phyloP scores from a whole-genome alignment of 2,329 filamentous ascomycete genomes.

The Stylonectria norvegica region DNA sequence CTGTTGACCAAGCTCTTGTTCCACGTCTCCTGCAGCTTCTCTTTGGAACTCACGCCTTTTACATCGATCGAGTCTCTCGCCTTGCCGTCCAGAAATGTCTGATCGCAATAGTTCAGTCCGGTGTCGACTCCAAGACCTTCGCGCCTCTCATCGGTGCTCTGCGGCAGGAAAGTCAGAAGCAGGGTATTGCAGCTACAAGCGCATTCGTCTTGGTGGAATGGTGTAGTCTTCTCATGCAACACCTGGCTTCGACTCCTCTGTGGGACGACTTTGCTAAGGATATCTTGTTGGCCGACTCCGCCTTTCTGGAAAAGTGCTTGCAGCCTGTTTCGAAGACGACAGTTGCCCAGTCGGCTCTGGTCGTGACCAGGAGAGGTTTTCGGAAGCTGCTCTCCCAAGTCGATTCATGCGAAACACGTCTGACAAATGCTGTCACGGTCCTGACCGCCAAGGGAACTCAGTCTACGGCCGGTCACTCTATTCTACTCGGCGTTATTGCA shows the following conservation, averaged over 20 bases:
- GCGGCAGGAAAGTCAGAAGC: conserved; percentile 70
- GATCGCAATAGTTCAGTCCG: conserved; percentile 58
- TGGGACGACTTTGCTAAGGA: conserved; percentile 66
- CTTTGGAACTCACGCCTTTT: conserved; percentile 83
- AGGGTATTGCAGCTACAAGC: conserved; percentile 71
- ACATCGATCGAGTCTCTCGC: conserved; percentile 80
- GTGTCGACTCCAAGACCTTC: conserved; percentile 54
- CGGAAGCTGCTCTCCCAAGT: conserved; percentile 65
- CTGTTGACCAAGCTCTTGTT: conserved; percentile 47
- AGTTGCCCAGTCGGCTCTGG: conserved; percentile 69
- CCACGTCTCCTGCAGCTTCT: conserved; percentile 65
- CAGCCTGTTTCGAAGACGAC: conserved; percentile 60
- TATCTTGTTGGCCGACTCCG: conserved; percentile 65
- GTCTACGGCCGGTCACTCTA: conserved; percentile 65
- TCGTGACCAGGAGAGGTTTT: conserved; percentile 75
- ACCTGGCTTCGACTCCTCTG: conserved; percentile 57
- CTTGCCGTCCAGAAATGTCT: conserved; percentile 81
- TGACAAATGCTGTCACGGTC: conserved; percentile 60
- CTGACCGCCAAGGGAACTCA: conserved; percentile 67
- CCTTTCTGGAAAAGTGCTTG: conserved; percentile 74
- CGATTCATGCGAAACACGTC: conserved; percentile 53
- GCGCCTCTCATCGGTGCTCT: conserved; percentile 64
- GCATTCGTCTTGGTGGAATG: conserved; percentile 90
- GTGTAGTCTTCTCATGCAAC: conserved; percentile 76
- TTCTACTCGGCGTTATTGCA: conserved; percentile 79